Conservation (phyloP, 345 rosid species). For the Streptanthus diversifolius region DNA sequence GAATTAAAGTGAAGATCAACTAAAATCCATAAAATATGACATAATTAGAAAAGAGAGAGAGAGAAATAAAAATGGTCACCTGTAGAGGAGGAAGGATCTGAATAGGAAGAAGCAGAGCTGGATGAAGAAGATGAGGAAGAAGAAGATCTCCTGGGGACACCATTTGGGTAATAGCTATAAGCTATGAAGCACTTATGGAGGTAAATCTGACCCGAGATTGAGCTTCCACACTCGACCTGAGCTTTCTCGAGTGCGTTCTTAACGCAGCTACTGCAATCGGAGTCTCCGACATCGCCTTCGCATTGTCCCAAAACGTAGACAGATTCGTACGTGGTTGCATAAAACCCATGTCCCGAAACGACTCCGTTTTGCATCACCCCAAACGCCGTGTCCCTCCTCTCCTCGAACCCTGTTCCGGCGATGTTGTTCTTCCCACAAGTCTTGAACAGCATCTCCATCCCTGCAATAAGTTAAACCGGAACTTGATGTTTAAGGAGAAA, state of each 20-base stretch:
- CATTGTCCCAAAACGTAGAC: slow-evolving; percentile 84
- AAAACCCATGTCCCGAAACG: slow-evolving; percentile 68
- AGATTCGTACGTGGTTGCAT: slow-evolving; percentile 60
- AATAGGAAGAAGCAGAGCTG: slow-evolving; percentile 35
- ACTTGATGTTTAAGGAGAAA: background rate
- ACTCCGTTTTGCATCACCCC: slow-evolving; percentile 67
- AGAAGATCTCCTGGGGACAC: slow-evolving; percentile 64
- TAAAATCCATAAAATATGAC: too few species aligned
- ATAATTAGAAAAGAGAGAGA: background rate
- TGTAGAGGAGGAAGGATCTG: slow-evolving; percentile 40
- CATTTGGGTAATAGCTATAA: slow-evolving; percentile 81
- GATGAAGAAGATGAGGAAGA: slow-evolving; percentile 53
- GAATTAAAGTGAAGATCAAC: slow-evolving; percentile 10
- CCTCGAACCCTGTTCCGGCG: slow-evolving; percentile 78
- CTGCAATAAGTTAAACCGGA: slow-evolving; percentile 24
- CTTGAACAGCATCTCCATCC: slow-evolving; percentile 85
- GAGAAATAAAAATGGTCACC: slow-evolving; percentile 25
- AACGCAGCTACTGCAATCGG: slow-evolving; percentile 82
- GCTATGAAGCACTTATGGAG: slow-evolving; percentile 86
- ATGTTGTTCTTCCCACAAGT: slow-evolving; percentile 65
- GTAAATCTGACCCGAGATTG: slow-evolving; percentile 85
- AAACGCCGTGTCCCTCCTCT: slow-evolving; percentile 82
- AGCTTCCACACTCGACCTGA: slow-evolving; percentile 90
- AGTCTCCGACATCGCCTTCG: slow-evolving; percentile 92
- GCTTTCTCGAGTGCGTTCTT: slow-evolving; percentile 75